Conservation (phyloP, 2,329 filamentous ascomycete genomes). For the Aspergillus latus region DNA sequence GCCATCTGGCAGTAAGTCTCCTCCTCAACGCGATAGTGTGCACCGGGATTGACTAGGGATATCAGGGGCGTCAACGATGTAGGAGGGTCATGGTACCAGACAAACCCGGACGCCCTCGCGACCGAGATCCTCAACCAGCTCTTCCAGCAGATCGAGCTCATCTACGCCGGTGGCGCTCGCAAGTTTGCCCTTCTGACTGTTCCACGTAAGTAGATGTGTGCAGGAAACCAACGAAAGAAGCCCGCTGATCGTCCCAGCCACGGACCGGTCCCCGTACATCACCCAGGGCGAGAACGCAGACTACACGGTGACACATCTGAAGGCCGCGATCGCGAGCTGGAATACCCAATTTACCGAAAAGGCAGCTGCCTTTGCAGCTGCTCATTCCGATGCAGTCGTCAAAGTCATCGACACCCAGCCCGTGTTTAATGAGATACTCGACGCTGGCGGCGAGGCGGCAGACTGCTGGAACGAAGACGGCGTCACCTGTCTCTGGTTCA, state of each 20-base stretch:
- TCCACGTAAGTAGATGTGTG: slow-evolving; percentile 5
- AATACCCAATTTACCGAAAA: slow-evolving; percentile 2
- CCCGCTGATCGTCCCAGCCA: not conserved
- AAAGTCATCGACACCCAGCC: slow-evolving; percentile 14
- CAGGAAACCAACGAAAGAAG: not conserved
- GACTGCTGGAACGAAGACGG: slow-evolving; percentile 13
- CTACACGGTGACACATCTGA: slow-evolving; percentile 2
- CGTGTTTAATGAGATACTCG: slow-evolving; percentile 8
- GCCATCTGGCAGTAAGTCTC: slow-evolving; percentile 11
- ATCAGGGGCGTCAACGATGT: slow-evolving; percentile 16
- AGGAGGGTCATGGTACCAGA: slow-evolving; percentile 8
- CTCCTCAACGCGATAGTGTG: not conserved
- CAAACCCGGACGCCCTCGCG: not conserved
- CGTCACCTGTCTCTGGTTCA: slow-evolving; percentile 16
- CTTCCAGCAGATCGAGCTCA: slow-evolving; percentile 13
- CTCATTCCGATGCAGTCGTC: slow-evolving; percentile 4
- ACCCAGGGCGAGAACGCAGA: slow-evolving; percentile 4
- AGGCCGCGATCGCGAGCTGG: slow-evolving; percentile 9
- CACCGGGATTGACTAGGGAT: not conserved
- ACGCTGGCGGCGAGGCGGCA: slow-evolving; percentile 7
- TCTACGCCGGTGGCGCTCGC: slow-evolving; percentile 9
- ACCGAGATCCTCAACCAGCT: slow-evolving; percentile 8
- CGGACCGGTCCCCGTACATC: slow-evolving; percentile 9
- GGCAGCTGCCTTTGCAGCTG: not conserved
- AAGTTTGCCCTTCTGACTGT: slow-evolving; percentile 12